Conservation (phyloP, 257 asterid genomes). For the Jasminum sambac region DNA sequence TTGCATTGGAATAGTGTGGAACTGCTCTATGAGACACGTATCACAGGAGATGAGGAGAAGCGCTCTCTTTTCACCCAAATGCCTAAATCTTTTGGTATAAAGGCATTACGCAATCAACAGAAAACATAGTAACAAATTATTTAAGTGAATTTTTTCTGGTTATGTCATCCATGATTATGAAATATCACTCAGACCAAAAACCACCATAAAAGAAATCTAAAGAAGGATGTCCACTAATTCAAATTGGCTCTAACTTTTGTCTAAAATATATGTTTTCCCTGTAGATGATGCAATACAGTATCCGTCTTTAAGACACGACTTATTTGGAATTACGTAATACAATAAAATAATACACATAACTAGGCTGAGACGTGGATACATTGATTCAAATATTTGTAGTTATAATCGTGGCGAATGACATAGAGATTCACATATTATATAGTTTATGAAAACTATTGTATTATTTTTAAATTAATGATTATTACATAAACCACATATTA, state of each 20-base stretch:
- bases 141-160: slow-evolving; percentile 14
- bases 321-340: not conserved
- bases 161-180: slow-evolving; percentile 22
- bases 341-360: not conserved
- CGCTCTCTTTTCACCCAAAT: not conserved
- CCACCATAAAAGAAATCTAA: slow-evolving; percentile 9
- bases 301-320: not conserved
- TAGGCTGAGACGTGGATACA: not conserved
- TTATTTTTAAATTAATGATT: too few species aligned
- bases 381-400: not conserved
- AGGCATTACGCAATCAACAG: slow-evolving; percentile 23
- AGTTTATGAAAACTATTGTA: too few species aligned
- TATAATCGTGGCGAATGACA: too few species aligned
- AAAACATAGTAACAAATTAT: slow-evolving; percentile 18
- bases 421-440: too few species aligned
- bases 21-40: not conserved
- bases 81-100: not conserved
- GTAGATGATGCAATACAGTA: not conserved
- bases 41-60: not conserved
- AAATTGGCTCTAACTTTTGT: not conserved
- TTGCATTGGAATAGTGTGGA: too few species aligned
- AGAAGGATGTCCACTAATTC: not conserved
- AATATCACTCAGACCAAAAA: slow-evolving; percentile 20
- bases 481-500: too few species aligned
- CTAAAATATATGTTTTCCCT: not conserved